Base-by-base conservation (phyloP, 306 rosid species). In the Crotalaria pallida region DNA sequence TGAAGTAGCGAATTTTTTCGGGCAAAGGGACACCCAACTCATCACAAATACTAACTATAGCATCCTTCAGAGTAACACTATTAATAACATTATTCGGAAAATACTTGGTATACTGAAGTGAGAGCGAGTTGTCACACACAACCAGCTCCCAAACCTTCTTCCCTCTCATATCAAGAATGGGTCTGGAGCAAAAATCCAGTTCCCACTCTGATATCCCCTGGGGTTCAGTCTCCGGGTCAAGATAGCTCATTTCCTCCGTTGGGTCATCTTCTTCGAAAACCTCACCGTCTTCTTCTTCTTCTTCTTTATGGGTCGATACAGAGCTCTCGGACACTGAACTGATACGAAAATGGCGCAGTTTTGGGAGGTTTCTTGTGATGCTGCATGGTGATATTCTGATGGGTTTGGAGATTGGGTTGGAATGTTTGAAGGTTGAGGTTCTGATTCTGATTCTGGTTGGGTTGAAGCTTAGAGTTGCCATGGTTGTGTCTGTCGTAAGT, bases 61-160 rank as follows among this genome's bases (percentile, higher is more conserved):
- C 94, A 16, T 90, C 96, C 73, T 91, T 91, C 45, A 94, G 80
- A 68, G 97, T 90, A 53, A 94, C 44, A 73, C 99, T 94, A 44
- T 94, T 94, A 61, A 94, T 94, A 22, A 91, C 99, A 59, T 90
- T 94, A 65, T 90, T 94, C 0, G 99, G 98, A 47, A 94, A 94
- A 65, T 87, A 94, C 84, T 94, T 94, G 0, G 96, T 94, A 57
- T 71, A 86, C 57, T 94, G 99, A 58, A 94, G 74, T 1, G 97
- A 89, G 31, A 94, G 85, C 4, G 99, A 83, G 36, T 82, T 85
- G 40, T 94, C 97, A 68, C 99, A 94, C 1, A 75, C 99, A 49
- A 90, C 89, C 0, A 94, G 86, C 82, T 94, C 99, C 99, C 98
- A 94, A 11, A 94, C 41, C 87, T 94, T 94, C 87, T 94, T 94